These are phyloP conservation scores for Cornus controversa DNA, from an alignment of 148 eudicot genomes.

Conservation along the genomic window DNA sequence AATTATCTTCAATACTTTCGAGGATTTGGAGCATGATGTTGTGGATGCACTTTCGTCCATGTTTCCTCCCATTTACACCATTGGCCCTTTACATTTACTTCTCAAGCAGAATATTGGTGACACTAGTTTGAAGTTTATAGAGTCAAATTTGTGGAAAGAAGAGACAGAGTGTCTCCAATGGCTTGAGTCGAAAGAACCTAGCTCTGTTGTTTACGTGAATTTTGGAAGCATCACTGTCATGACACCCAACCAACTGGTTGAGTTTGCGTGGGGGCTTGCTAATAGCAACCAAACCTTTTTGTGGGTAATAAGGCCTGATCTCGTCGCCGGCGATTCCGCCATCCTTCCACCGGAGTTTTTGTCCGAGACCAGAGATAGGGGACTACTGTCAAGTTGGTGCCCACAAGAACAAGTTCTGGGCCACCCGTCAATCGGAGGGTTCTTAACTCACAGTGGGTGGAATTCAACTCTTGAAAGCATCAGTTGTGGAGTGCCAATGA, in stretches of 20 bases:
- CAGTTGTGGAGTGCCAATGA: conserved; percentile 17
- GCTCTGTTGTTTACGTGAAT: conserved; percentile 1
- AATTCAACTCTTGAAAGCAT: conserved; percentile 22
- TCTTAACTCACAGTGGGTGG: conserved; percentile 38
- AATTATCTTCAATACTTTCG: conserved; percentile 29
- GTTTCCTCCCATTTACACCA: conserved; percentile 12
- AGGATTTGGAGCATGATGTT: conserved; percentile 27
- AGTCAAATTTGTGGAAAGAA: conserved; percentile 36
- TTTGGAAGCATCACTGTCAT: background rate
- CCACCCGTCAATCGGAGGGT: conserved; percentile 24
- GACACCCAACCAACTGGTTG: background rate
- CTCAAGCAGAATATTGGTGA: conserved; percentile 2
- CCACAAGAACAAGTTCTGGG: conserved; percentile 16
- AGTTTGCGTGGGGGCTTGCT: conserved; percentile 8
- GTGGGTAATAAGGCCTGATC: conserved; percentile 21
- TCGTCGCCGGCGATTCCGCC: conserved; percentile 25
- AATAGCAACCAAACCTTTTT: background rate
- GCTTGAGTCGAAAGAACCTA: background rate
- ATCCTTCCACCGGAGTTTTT: conserved; percentile 29
- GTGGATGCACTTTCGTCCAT: conserved; percentile 15
- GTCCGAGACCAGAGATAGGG: conserved; percentile 24
- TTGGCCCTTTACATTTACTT: conserved; percentile 26
- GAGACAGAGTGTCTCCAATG: conserved; percentile 9
- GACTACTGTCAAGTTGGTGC: conserved; percentile 33
- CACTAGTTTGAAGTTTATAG: conserved; percentile 7